Conservation (phyloP, 1,284 basidiomycete species). For the Cronartium quercuum region DNA sequence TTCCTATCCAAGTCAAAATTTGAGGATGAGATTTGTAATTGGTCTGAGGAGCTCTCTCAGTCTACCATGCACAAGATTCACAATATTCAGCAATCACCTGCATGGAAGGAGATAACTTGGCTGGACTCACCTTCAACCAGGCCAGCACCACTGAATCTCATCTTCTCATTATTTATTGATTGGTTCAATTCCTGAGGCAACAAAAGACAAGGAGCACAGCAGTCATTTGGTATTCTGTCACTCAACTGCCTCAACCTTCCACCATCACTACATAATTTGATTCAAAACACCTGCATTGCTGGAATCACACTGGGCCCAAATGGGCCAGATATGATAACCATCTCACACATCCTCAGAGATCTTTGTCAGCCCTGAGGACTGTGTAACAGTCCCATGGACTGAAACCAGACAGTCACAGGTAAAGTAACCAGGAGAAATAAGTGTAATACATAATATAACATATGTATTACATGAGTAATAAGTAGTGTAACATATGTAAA, state of each 20-base stretch:
- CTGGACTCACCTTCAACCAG: no score
- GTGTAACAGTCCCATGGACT: no score
- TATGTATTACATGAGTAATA: no score
- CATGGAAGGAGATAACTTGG: no score
- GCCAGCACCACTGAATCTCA: not conserved
- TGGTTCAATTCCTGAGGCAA: not conserved
- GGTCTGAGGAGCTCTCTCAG: not conserved
- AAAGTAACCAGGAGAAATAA: no score
- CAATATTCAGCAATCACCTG: no score
- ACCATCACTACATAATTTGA: not conserved
- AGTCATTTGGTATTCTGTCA: slow-evolving; percentile 8
- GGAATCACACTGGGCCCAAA: not conserved
- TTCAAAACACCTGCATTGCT: not conserved
- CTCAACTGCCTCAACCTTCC: slow-evolving; percentile 21
- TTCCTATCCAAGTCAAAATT: not conserved
- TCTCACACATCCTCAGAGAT: slow-evolving; percentile 11
- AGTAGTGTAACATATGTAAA: no score
- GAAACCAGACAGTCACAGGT: no score
- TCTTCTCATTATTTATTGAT: not conserved
- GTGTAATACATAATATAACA: no score
- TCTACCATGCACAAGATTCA: no score
- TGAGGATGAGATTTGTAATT: not conserved
- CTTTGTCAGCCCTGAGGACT: no score
- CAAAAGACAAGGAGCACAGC: slow-evolving; percentile 2
- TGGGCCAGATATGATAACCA: not conserved